Evolutionary conservation across 2,329 filamentous ascomycete genomes (phyloP), one percentile per base, ranked within the genome.

Genomic region (Bisporella sp.): DNA sequence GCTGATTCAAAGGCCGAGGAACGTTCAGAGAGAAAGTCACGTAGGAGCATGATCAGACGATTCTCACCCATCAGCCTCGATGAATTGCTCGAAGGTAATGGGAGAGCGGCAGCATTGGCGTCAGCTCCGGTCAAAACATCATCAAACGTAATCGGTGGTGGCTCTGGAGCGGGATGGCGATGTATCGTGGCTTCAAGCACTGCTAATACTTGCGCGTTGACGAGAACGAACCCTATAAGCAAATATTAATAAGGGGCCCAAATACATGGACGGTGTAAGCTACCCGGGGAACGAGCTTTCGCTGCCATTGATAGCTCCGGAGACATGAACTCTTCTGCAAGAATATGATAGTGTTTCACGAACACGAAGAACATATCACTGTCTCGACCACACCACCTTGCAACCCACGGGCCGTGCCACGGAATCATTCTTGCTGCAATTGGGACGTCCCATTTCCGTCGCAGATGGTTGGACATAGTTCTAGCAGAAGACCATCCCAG

Each of bases 321-420:
- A 7, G 75, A 71, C 43, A 80, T 57, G 53, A 77, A 75, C 46
- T 86, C 83, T 28, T 79, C 76, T 29, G 80, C 73, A 8, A 89
- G 68, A 21, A 86, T 77, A 61, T 87, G 82, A 60, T 82, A 85
- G 62, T 85, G 77, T 63, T 87, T 88, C 52, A 78, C 73, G 62
- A 89, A 89, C 30, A 86, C 81, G 64, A 84, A 88, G 61, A 89
- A 86, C 42, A 89, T 70, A 64, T 88, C 85, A 46, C 82, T 87
- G 59, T 88, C 84, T 31, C 80, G 76, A n/a, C 85, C 85, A 56
- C 75, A 79, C 85, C 85, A 89, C 53, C 84, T 73, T 46, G 79
- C 76, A n/a, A 78, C 69, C 85, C 85, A 89, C 4, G 78, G 76
- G 4, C 83, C 82, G 61, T 81, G 76, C 84, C 84, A 88, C 47